Conservation (phyloP, 208 protist species). For the Novymonas esmeraldas region DNA sequence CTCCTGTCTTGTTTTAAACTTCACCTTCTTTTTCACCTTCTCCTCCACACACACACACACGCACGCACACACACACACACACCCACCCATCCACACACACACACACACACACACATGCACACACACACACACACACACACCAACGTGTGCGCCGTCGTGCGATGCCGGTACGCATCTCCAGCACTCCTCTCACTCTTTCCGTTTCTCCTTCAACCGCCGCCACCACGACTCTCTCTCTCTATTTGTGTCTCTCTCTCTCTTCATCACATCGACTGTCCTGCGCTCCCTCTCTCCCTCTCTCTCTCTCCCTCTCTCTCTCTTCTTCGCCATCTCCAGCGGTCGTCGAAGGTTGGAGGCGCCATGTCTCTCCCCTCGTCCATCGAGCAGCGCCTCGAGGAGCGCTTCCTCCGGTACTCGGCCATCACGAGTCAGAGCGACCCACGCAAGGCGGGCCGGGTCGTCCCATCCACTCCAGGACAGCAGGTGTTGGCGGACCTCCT, state of each 20-base stretch:
- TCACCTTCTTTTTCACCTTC: not conserved
- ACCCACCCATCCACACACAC: not conserved
- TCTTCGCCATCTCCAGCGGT: conserved; percentile 2
- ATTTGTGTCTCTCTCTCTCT: not conserved
- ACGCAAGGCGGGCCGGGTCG: conserved; percentile 52
- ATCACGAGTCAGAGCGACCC: conserved; percentile 77
- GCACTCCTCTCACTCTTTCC: not conserved
- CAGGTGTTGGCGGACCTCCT: conserved; percentile 84
- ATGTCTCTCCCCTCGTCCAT: conserved; percentile 40
- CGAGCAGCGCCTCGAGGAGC: conserved; percentile 59
- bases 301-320: conserved; percentile 7
- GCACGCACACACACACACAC: not conserved
- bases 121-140: not conserved
- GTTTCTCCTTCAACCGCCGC: no score
- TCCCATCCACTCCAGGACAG: conserved; percentile 81
- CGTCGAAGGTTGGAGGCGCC: no score
- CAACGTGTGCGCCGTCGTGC: not conserved
- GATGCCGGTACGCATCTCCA: not conserved
- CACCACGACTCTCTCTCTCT: not conserved
- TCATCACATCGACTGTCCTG: not conserved
- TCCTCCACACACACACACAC: not conserved
- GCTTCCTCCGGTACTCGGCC: conserved; percentile 83
- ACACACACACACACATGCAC: not conserved
- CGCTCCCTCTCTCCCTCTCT: conserved; percentile 1
- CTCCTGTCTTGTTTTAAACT: no score